Evolutionary conservation across 331 rosid species (phyloP), one percentile per base, ranked within the genome.

Genomic region (Stylosanthes scabra): DNA sequence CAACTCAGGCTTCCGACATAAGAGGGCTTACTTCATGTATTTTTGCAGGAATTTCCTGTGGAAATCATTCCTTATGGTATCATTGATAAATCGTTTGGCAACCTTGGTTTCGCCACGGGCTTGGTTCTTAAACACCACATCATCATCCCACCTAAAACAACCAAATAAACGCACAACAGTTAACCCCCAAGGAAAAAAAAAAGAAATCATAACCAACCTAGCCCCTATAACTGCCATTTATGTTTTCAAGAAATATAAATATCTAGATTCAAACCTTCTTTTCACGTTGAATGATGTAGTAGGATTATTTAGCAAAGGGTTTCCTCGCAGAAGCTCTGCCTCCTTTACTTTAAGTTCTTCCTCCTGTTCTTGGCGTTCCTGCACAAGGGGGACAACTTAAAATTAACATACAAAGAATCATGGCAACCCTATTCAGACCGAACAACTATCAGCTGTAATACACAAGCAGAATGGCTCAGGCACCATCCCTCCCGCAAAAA

Each of bases 331-430:
- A 44, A 90, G 91, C 85, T 92, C 95, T 11, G 87, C 89, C 78
- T 92, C 98, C 88, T 92, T 92, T 55, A 66, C 91, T 85, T 83
- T 88, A 9, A 92, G 98, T 71, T 90, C 98, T 84, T 94, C 99
- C 73, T 90, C 97, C 49, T 87, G 81, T 55, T 87, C 63, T 59
- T 69, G 85, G 25, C 84, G 82, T 54, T 94, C 97, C 97, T 91
- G 73, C 16, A 81, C 11, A 67, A 25, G 78, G 66, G 71, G 27
- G 73, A 50, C 5, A 51, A 7, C 31, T 29, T 62, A 40, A 10
- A 40, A 6, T 7, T 15, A 74, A 45, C 11, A 58, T 45, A 47
- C 58, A 3, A 39, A 49, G 45, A 61, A 69, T 31, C 75, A 29
- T n/a, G 31, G 63, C 27, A 40, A 29, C 60, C 34, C 10, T 15